A percentile compares a stretch with the other conserved stretches of the same genome.
These are phyloP conservation scores for Xylariaceae sp. DNA, from an alignment of 2,329 filamentous ascomycete genomes.

Conservation along the genomic window DNA sequence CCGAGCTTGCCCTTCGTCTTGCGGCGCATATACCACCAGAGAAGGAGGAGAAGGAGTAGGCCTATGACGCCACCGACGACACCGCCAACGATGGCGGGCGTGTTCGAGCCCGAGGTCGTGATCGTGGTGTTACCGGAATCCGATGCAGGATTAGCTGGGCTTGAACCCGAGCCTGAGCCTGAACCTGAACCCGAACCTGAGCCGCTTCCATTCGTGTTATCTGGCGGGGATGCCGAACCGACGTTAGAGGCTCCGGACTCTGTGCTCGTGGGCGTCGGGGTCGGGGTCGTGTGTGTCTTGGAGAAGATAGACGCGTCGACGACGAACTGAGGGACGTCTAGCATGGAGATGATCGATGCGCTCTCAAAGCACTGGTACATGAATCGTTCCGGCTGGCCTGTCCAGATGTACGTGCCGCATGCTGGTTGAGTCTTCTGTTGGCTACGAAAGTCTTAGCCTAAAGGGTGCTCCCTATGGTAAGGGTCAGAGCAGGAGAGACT, in stretches of 20 bases:
- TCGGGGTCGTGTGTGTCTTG: constrained; percentile 14
- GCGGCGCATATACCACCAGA: constrained; percentile 21
- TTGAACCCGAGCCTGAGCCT: background rate
- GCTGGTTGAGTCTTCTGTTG: constrained; percentile 21
- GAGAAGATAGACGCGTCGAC: constrained; percentile 29
- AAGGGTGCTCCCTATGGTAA: background rate
- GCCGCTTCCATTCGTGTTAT: constrained; percentile 1
- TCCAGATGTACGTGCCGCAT: constrained; percentile 37
- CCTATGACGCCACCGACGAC: constrained; percentile 29
- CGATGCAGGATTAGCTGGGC: background rate
- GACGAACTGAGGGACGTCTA: constrained; percentile 33
- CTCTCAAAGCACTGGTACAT: constrained; percentile 35
- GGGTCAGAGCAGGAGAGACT: constrained; percentile 13
- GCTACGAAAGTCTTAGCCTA: constrained; percentile 12
- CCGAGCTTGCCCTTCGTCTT: constrained; percentile 16
- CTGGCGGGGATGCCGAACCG: constrained; percentile 1
- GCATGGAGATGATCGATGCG: constrained; percentile 29
- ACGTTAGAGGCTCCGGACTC: background rate
- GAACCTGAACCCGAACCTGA: background rate
- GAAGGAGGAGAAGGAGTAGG: constrained; percentile 24
- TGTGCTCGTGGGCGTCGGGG: constrained; percentile 10
- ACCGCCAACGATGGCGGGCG: constrained; percentile 30
- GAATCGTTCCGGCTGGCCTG: constrained; percentile 29
- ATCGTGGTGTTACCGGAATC: background rate
- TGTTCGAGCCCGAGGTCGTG: constrained; percentile 5